Conservation (phyloP, 495 filamentous ascomycete species). For the Platismatia glauca region DNA sequence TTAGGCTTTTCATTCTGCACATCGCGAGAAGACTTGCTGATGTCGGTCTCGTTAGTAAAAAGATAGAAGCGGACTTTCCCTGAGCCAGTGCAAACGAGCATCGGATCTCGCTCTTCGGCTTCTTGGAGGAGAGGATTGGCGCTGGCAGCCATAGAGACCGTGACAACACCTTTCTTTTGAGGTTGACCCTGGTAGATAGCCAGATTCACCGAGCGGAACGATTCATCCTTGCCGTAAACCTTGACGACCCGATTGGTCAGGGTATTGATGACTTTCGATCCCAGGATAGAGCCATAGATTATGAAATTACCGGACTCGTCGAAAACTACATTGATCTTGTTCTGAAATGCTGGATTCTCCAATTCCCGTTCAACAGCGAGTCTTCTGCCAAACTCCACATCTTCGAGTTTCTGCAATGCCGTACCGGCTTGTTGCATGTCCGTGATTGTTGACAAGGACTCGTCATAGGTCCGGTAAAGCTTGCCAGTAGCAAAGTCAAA, state of each 20-base stretch:
- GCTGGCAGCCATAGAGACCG: constrained; percentile 95
- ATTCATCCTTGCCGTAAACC: constrained; percentile 80
- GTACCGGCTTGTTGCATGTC: constrained; percentile 94
- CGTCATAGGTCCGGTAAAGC: constrained; percentile 85
- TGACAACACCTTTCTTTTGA: constrained; percentile 80
- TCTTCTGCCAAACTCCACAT: constrained; percentile 85
- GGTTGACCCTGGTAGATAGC: constrained; percentile 94
- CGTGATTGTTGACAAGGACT: constrained; percentile 74
- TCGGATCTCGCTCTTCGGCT: constrained; percentile 83
- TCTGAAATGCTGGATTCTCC: constrained; percentile 55
- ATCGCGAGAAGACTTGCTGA: constrained; percentile 79
- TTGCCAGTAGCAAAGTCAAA: constrained; percentile 89
- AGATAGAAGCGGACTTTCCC: constrained; percentile 95
- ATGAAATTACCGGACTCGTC: constrained; percentile 96
- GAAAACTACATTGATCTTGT: constrained; percentile 77
- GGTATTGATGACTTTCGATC: constrained; percentile 89
- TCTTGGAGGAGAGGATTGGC: constrained; percentile 89
- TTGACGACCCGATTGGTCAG: constrained; percentile 85
- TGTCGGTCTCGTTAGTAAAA: constrained; percentile 83
- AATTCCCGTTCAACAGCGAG: constrained; percentile 82
- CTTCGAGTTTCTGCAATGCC: constrained; percentile 64
- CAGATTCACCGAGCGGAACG: constrained; percentile 71
- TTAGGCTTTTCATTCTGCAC: constrained; percentile 90
- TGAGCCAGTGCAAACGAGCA: constrained; percentile 73
- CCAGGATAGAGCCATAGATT: constrained; percentile 83